Base-by-base conservation (phyloP, 805 yeast species). In the Komagataella pseudopastoris region DNA sequence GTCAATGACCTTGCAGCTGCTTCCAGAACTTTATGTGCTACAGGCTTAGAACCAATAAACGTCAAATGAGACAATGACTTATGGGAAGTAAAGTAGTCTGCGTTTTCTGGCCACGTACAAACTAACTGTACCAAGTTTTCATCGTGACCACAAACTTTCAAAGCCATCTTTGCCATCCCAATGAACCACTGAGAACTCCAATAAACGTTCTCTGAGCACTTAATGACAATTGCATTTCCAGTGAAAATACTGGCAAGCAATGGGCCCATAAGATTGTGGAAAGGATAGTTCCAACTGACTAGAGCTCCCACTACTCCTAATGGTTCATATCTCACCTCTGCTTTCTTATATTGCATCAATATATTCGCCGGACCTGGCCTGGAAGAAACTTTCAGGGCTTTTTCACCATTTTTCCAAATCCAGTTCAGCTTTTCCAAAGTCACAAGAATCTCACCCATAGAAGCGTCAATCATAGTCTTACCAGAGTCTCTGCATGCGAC, bases 401-500 rank as follows among this genome's bases (percentile, higher is more conserved):
- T 68, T 57, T 83, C 91, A 45, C 98, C 99, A 63, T 93, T 80
- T 54, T 81, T 76, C 51, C 88, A 72, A 47, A 85, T 81, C 99
- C 99, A 93, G 56, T 83, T 82, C 59, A 91, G 68, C 64, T 93
- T 93, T 63, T 93, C 99, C 53, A 91, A 72, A 0, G 99, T 91
- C 14, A 90, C 98, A 79, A 93, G 76, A 49, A 93, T 88, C 67
- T 91, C 96, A 50, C 97, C 97, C 89, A 88, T 84, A 48, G 93
- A 83, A 3, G 98, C 98, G 69, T 93, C 98, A 46, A 93, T 71
- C 83, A 86, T 83, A 1, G 98, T 90, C 64, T 93, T 93, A 30
- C 99, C 99, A 17, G 96, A 85, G 62, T 93, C 99, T 57, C 99
- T 75, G 64, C 98, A 93, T 0, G 98, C 97, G 6, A 93, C 85